Evolutionary conservation across 2,329 filamentous ascomycete species (phyloP), one percentile per base, ranked within the genome.

Genomic region (Cercospora berteroae): DNA sequence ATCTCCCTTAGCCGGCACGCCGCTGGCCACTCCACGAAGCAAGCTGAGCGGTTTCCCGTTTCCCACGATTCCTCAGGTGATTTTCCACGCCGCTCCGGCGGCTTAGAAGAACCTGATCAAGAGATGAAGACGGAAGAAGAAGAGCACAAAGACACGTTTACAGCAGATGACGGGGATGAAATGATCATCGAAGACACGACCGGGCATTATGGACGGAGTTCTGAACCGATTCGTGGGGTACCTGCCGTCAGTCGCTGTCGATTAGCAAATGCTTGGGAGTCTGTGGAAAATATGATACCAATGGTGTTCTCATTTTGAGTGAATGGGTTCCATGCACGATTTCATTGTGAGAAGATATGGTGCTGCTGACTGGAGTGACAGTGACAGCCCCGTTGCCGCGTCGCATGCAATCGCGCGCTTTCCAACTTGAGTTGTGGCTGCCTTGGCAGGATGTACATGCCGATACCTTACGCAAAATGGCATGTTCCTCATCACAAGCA

Each of bases 11-110:
- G 61, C 52, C 27, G 50, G 50, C 50, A 64, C 61, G 8, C 61
- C 61, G 25, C 61, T 64, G 52, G 50, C 61, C 27, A 48, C 61
- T 8, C 31, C 52, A 29, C 61, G 61, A 58, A 64, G 61, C 61
- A 64, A 27, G 50, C 31, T 64, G 13, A n/a, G 42, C 18, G 61
- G 61, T n/a, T 64, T 64, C 12, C 61, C 61, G 2, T 58, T 64
- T 33, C 50, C 61, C 18, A 31, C 61, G 31, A 58, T 58, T 33
- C 61, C 61, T 12, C 29, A 64, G 33, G 52, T 64, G 33, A 27
- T 64, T 31, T 39, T 44, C 8, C 31, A 56, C 23, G 50, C 61
- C 13, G 61, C 61, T 2, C 61, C 61, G 9, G 61, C 61, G 16
- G 61, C 61, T 25, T 64, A 64, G 60, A 42, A 33, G n/a, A 50